Evolutionary conservation across 1,284 basidiomycete species (phyloP).

Genomic region (Marasmius tenuissimus): DNA sequence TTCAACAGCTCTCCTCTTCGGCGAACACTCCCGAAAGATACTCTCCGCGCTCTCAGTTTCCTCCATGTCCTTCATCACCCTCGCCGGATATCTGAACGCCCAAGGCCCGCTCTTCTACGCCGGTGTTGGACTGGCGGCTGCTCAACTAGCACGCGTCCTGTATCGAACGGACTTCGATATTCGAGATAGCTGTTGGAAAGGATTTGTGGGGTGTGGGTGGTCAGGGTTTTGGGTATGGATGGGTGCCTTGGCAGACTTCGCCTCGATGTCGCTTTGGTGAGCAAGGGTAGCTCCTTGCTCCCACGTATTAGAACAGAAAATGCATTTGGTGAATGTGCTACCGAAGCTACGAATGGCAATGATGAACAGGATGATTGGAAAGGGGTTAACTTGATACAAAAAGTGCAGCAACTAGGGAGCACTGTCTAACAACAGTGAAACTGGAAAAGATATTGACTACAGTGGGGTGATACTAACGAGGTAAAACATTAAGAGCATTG

Average conservation of each 20-base stretch:
- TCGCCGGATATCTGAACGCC: conserved; percentile 78
- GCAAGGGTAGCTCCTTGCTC: neutral
- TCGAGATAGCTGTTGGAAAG: conserved; percentile 88
- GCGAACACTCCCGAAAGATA: conserved; percentile 73
- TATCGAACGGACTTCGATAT: conserved; percentile 75
- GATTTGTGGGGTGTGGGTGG: conserved; percentile 88
- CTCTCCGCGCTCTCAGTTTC: conserved; percentile 75
- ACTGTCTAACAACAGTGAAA: neutral
- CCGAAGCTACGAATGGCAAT: neutral
- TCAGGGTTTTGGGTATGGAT: conserved; percentile 89
- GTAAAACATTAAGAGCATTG: too few relatives aligned
- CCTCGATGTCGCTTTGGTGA: conserved; percentile 25
- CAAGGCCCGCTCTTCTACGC: conserved; percentile 82
- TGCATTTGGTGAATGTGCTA: neutral
- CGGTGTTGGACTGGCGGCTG: conserved; percentile 71
- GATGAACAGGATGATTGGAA: neutral
- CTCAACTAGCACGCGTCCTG: conserved; percentile 85
- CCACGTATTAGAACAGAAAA: neutral
- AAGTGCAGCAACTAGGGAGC: neutral
- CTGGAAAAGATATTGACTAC: neutral
- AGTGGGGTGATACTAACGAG: neutral
- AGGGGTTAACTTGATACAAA: neutral
- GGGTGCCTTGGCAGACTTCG: conserved; percentile 82
- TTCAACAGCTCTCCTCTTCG: conserved; percentile 93
- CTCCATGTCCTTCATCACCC: conserved; percentile 74